Base-by-base conservation (phyloP, 176 grass and related monocot species). In the Musa schizocarpa region DNA sequence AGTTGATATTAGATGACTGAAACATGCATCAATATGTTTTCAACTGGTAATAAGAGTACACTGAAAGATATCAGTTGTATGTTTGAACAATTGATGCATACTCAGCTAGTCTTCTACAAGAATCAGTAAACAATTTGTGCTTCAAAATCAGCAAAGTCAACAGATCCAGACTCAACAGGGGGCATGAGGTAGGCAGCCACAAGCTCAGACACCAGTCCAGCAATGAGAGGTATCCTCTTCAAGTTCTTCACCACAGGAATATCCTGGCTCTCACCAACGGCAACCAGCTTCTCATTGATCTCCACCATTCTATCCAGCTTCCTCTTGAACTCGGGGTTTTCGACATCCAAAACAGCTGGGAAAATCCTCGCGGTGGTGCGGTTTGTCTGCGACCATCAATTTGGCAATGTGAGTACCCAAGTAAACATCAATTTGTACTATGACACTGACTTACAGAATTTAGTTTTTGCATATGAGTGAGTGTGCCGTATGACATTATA, bases 241-340 rank as follows among this genome's bases (percentile, higher is more conserved):
- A 96, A 65, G 87, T 92, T 92, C 83, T 92, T 96, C 78, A 96
- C 74, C 12, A 96, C 49, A 57, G 89, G 79, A 1, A 90, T 79
- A 55, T 92, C 85, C 0, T 81, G 54, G 56, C 81, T 86, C 72
- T 85, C 58, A 25, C 87, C 76, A 11, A 86, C 10, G 0, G 88
- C 84, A 61, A 86, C 51, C 20, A 99, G 65, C 79, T 99, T 83
- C 83, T 89, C 5, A 64, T 89, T 94, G 81, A 94, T 84, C 68
- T 82, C 90, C 34, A 92, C 93, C 93, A 96, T 92, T 73, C 85
- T 80, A 66, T 90, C 90, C 68, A 96, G 76, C 68, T 96, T 92
- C 81, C 95, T 99, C 86, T 89, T 99, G 85, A 99, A 99, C 71
- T 99, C 95, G 51, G 90, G 90, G 76, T 94, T 94, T 78, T 99